Evolutionary conservation across 176 grass and related monocot species (phyloP).

Genomic region (Carex scoparia): DNA sequence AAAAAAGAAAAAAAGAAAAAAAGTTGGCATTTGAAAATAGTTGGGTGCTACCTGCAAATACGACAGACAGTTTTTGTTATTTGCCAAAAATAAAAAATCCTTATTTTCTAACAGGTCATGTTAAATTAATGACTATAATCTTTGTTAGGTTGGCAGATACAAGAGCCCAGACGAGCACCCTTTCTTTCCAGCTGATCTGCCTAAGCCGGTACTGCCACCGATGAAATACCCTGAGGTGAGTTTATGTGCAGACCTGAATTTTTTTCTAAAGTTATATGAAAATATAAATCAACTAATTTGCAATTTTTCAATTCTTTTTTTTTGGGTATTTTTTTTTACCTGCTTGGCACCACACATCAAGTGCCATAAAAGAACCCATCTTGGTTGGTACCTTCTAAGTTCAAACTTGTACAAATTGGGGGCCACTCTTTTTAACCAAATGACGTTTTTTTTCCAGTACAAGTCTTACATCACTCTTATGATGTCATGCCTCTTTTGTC

Average conservation of each 20-base stretch:
- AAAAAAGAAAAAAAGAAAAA: neutral
- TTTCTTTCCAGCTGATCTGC: slow-evolving; percentile 80
- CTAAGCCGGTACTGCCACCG: slow-evolving; percentile 72
- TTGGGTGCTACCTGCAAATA: neutral
- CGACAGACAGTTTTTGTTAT: neutral
- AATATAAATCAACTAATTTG: neutral
- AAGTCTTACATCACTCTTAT: neutral
- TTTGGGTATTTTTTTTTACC: neutral
- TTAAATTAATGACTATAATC: slow-evolving; percentile 8
- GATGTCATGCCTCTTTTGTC: neutral
- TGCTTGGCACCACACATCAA: neutral
- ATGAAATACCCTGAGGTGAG: slow-evolving; percentile 77
- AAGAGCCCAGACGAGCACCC: slow-evolving; percentile 95
- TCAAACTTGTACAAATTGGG: neutral
- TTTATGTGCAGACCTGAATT: neutral
- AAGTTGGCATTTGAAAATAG: neutral
- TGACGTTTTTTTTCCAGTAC: neutral
- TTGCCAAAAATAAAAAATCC: neutral
- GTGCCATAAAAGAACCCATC: neutral
- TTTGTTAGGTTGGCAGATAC: slow-evolving; percentile 85
- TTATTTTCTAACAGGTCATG: neutral
- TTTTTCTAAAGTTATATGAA: neutral
- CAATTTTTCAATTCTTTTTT: neutral
- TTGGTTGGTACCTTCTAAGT: neutral
- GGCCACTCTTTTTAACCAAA: neutral